These are phyloP conservation scores for Monosporascus sp. DNA, from an alignment of 2,329 filamentous ascomycete genomes.

Conservation along the genomic window DNA sequence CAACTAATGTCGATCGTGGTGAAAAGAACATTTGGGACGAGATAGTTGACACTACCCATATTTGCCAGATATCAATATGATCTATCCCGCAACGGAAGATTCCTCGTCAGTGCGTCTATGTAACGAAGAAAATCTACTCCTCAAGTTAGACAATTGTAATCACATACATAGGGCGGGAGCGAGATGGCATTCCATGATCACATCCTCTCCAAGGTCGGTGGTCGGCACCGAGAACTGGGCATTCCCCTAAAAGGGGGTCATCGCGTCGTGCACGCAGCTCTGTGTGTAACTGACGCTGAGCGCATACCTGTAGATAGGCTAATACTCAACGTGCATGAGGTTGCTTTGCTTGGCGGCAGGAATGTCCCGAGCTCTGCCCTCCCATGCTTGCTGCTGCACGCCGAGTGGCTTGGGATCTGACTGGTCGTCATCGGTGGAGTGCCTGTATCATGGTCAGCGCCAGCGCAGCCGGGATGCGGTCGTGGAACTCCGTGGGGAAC, in stretches of 20 bases:
- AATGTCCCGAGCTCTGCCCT: not conserved
- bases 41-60: not conserved
- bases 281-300: not conserved
- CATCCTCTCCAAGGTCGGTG: not conserved
- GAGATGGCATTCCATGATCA: not conserved
- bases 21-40: not conserved
- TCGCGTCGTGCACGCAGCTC: not conserved
- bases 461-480: too few species aligned
- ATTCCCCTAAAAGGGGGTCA: not conserved
- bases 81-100: not conserved
- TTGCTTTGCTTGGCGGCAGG: not conserved
- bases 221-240: not conserved
- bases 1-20: not conserved
- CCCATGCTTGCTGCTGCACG: not conserved
- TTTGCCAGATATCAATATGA: not conserved
- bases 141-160: not conserved
- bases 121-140: not conserved
- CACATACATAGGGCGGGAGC: not conserved
- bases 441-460: not conserved
- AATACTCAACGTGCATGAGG: not conserved
- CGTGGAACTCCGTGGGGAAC: too few species aligned
- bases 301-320: not conserved
- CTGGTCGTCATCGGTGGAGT: not conserved
- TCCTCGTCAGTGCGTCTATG: not conserved
- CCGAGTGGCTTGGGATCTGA: not conserved